Base-by-base conservation (phyloP, 176 grass and related monocot genomes). In the Aegilops speltoides region DNA sequence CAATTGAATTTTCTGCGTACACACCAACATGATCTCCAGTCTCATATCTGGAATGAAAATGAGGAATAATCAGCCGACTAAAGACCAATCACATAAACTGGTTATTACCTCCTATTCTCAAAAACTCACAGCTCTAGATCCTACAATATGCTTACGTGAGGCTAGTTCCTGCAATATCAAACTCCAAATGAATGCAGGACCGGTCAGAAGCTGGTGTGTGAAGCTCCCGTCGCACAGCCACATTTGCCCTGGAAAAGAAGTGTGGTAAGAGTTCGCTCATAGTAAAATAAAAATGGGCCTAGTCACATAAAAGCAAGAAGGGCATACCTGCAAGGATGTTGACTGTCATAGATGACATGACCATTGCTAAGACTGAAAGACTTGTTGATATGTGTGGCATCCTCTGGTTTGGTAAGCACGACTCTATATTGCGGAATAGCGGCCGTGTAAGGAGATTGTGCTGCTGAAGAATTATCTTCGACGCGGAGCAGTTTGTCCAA, bases 111-210 rank as follows among this genome's bases (percentile, higher is more conserved):
- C 59, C n/a, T 80, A 76, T 74, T 32, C 65, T 34, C 10, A 26
- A 17, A 67, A 64, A 78, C 10, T 83, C 50, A 14, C 10, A 66
- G 9, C 76, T 73, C 48, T 16, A 45, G 10, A 73, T 64, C 31
- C 52, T 29, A 43, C 2, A 45, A 80, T 90, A 91, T 80, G 43
- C 82, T 94, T 92, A 98, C 96, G 28, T 87, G 37, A 96, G 96
- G 71, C 86, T 68, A 66, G 93, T 94, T 63, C 90, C 94, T 77
- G 91, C 64, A 88, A 98, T 98, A 81, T 98, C 93, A 79, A 98
- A 98, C 46, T 98, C 96, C 78, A 98, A 91, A 92, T 98, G 96
- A 89, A 88, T 94, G 79, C 96, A 98, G 28, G 96, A 98, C 19
- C 96, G 86, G 61, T 96, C 90, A 54, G 96, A 98, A 85, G 93